phyloP scores from a whole-genome alignment of 257 asterid genomes.

The Fraxinus pennsylvanica region DNA sequence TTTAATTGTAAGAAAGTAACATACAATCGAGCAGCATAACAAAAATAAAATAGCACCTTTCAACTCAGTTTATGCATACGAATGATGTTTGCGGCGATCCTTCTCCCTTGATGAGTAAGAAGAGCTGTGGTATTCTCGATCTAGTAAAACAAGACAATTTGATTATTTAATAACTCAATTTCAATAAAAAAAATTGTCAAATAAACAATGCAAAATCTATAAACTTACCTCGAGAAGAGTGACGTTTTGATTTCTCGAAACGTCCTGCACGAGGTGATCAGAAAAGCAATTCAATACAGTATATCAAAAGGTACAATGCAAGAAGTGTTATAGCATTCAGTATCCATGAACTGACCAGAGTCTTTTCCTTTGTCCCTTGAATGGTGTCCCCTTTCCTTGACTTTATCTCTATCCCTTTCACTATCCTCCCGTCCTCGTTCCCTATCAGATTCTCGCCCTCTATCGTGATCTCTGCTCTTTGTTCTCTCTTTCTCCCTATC shows the following conservation, averaged over 20 bases:
- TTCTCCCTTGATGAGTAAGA: conserved; percentile 70
- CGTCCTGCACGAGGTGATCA: conserved; percentile 48
- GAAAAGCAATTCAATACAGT: conserved; percentile 9
- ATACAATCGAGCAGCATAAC: neutral
- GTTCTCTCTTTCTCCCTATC: conserved; percentile 56
- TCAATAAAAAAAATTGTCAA: neutral
- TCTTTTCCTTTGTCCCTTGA: conserved; percentile 75
- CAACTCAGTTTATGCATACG: conserved; percentile 35
- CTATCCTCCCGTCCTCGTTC: conserved; percentile 63
- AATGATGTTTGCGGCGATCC: conserved; percentile 75
- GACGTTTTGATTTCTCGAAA: conserved; percentile 63
- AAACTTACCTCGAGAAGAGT: conserved; percentile 71
- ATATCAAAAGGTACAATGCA: neutral
- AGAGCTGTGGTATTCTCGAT: conserved; percentile 64
- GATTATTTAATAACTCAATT: neutral
- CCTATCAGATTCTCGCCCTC: conserved; percentile 75
- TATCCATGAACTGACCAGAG: conserved; percentile 39
- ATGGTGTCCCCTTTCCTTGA: conserved; percentile 70
- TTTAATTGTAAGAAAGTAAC: neutral
- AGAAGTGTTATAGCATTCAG: conserved; percentile 5
- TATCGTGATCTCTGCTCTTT: conserved; percentile 61
- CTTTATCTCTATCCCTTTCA: conserved; percentile 69
- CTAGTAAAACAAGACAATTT: conserved; percentile 36
- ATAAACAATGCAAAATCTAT: neutral
- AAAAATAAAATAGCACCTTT: neutral